These are phyloP conservation scores for Parsonsia alboflavescens DNA, from an alignment of 257 asterid species.

Conservation along the genomic window DNA sequence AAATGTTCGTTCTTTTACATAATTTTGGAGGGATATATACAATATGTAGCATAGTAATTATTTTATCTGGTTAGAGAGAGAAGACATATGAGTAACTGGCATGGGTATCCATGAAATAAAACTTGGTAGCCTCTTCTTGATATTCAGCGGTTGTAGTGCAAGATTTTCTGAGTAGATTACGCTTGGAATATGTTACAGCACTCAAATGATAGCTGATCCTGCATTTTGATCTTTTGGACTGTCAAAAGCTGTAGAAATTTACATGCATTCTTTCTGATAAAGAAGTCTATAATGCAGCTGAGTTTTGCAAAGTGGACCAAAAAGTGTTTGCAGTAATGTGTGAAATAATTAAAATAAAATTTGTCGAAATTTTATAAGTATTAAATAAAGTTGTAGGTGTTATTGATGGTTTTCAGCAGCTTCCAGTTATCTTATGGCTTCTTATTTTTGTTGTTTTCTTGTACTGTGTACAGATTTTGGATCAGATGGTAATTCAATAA, in stretches of 20 bases:
- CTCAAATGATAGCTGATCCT: neutral
- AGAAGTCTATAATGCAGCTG: neutral
- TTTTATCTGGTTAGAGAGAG: neutral
- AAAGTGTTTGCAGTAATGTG: neutral
- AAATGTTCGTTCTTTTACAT: neutral
- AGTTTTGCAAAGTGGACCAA: neutral
- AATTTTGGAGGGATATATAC: neutral
- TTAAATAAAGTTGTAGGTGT: neutral
- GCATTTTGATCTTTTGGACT: neutral
- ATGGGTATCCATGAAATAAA: neutral
- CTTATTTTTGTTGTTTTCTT: neutral
- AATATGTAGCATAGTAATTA: neutral
- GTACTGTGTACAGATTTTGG: neutral
- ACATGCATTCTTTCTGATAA: neutral
- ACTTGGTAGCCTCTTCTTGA: neutral
- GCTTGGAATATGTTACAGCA: neutral
- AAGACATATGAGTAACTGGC: neutral
- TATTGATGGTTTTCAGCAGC: neutral
- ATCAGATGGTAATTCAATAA: neutral
- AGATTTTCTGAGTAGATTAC: neutral
- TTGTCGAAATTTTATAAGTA: neutral
- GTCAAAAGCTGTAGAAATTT: neutral
- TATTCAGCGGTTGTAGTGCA: neutral
- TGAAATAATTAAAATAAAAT: neutral
- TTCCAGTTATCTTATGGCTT: neutral